Conservation (phyloP, 2,329 filamentous ascomycete species). For the Calonectria hongkongensis region DNA sequence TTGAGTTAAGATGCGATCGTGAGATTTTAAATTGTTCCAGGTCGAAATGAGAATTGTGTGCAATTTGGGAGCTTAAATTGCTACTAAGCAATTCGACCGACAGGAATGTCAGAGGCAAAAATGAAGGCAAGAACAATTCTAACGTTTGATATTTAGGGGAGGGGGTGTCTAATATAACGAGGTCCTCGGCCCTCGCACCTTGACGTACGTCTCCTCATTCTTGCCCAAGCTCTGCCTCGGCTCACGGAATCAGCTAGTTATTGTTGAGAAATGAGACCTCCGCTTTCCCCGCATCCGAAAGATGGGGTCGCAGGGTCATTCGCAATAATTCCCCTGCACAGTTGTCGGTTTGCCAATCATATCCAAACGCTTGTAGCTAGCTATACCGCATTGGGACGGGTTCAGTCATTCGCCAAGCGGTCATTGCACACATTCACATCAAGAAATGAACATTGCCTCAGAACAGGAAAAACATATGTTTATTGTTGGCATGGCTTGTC, state of each 20-base stretch:
- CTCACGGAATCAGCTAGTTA: not conserved
- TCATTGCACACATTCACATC: too few relatives aligned
- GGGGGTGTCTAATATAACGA: not conserved
- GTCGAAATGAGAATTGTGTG: too few relatives aligned
- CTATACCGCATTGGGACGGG: too few relatives aligned
- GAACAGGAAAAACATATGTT: too few relatives aligned
- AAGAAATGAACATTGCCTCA: too few relatives aligned
- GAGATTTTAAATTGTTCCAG: too few relatives aligned
- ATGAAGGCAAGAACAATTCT: not conserved
- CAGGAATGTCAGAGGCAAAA: not conserved
- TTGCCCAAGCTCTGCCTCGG: slow-evolving; percentile 3
- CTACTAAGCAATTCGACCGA: not conserved
- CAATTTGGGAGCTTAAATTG: not conserved
- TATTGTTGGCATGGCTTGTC: too few relatives aligned
- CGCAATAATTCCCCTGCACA: not conserved
- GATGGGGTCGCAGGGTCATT: slow-evolving; percentile 5
- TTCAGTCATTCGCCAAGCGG: too few relatives aligned
- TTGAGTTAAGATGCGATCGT: too few relatives aligned
- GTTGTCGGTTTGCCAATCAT: too few relatives aligned
- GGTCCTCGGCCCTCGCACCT: not conserved
- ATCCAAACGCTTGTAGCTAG: too few relatives aligned
- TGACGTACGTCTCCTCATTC: not conserved
- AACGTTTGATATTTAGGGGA: too few relatives aligned
- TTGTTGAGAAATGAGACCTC: not conserved
- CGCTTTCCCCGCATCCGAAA: not conserved